phyloP scores from a whole-genome alignment of 306 rosid genomes.

The Canavalia gladiata region DNA sequence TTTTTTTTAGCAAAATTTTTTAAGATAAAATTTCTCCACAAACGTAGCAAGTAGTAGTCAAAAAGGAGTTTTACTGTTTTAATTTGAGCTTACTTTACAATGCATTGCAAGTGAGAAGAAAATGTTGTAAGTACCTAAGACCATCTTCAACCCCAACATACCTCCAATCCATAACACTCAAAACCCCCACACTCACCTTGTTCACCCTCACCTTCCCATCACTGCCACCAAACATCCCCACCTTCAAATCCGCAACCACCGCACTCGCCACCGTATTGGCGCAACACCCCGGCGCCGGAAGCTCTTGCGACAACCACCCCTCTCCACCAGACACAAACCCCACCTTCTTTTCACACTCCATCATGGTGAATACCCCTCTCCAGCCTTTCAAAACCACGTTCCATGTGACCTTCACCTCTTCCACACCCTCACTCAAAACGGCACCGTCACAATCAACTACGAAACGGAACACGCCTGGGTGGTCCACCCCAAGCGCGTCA shows the following conservation, averaged over 20 bases:
- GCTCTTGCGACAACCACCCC: conserved; percentile 73
- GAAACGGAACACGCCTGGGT: conserved; percentile 58
- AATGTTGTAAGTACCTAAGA: conserved; percentile 71
- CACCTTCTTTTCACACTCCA: conserved; percentile 63
- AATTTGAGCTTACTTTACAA: too few relatives aligned
- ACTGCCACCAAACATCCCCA: conserved; percentile 40
- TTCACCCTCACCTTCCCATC: conserved; percentile 45
- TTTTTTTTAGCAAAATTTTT: too few relatives aligned
- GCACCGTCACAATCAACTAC: neutral
- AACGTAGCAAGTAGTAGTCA: too few relatives aligned
- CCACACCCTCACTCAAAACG: conserved; percentile 2
- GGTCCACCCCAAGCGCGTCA: conserved; percentile 31
- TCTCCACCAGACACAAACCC: conserved; percentile 40
- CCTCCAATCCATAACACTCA: conserved; percentile 70
- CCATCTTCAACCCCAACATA: conserved; percentile 70
- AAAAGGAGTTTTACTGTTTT: too few relatives aligned
- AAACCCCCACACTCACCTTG: conserved; percentile 61
- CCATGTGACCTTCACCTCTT: conserved; percentile 67
- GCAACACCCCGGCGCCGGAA: conserved; percentile 66
- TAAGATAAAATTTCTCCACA: too few relatives aligned
- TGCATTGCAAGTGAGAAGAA: conserved; percentile 41
- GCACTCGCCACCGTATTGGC: conserved; percentile 55
- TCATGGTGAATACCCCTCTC: conserved; percentile 66
- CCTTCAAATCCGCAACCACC: conserved; percentile 66
- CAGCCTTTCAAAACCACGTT: conserved; percentile 70